Evolutionary conservation across 768 basidiomycete species (phyloP).

Genomic region (Pisolithus sp.): DNA sequence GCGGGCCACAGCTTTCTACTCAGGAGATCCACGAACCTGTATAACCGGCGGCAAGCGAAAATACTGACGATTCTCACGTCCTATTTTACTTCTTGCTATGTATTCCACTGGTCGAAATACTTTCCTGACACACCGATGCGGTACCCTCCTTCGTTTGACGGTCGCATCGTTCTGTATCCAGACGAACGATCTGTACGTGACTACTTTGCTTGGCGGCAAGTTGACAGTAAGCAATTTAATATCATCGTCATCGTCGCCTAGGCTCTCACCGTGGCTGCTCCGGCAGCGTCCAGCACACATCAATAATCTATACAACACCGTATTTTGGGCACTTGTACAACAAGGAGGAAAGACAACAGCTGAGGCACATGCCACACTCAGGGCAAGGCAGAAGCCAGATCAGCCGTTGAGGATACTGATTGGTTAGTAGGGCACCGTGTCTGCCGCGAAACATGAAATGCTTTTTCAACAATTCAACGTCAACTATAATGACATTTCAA

Average conservation of each 20-base stretch:
- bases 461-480: conserved; percentile 75
- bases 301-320: conserved; percentile 96
- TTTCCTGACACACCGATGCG: conserved; percentile 66
- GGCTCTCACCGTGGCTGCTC: conserved; percentile 11
- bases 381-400: conserved; percentile 37
- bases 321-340: conserved; percentile 90
- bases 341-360: conserved; percentile 71
- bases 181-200: conserved; percentile 66
- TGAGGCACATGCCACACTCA: conserved; percentile 76
- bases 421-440: conserved; percentile 68
- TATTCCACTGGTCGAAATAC: conserved; percentile 77
- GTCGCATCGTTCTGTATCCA: conserved; percentile 80
- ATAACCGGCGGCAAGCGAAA: conserved; percentile 83
- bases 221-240: conserved; percentile 64
- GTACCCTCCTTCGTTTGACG: conserved; percentile 92
- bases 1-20: conserved; percentile 69
- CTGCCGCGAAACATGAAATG: conserved; percentile 88
- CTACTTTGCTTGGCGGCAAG: conserved; percentile 95
- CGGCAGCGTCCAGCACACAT: conserved; percentile 67
- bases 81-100: conserved; percentile 85
- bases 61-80: conserved; percentile 80
- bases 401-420: conserved; percentile 6
- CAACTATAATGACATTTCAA: conserved; percentile 78
- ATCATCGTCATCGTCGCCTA: not conserved
- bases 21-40: conserved; percentile 64